Conservation (phyloP, 805 yeast species). For the Sugiyamaella mastotermitis region DNA sequence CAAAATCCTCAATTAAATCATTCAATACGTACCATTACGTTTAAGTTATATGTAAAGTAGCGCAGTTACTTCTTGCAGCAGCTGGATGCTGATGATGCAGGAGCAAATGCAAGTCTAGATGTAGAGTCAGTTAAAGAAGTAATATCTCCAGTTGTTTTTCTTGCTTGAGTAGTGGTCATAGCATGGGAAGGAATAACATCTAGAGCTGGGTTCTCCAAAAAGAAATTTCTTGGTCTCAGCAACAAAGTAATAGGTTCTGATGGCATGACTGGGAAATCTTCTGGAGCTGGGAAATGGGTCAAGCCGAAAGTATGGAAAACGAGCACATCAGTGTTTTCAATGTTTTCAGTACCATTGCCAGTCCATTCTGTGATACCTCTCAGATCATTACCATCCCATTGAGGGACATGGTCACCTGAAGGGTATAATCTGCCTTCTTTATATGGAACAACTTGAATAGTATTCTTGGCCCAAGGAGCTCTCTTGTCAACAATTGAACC, state of each 20-base stretch:
- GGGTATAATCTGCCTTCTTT: conserved; percentile 68
- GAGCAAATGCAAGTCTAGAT: conserved; percentile 48
- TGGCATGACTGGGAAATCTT: conserved; percentile 85
- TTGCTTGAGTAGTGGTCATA: conserved; percentile 42
- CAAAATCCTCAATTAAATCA: too few relatives aligned
- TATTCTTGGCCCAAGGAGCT: conserved; percentile 71
- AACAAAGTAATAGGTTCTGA: conserved; percentile 71
- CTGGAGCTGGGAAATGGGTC: conserved; percentile 83
- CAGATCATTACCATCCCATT: conserved; percentile 29
- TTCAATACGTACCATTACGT: too few relatives aligned
- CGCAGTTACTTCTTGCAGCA: too few relatives aligned
- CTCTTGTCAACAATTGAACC: conserved; percentile 71
- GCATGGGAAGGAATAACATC: conserved; percentile 63
- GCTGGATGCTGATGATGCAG: too few relatives aligned
- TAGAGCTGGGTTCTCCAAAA: conserved; percentile 68
- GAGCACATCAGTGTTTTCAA: conserved; percentile 57
- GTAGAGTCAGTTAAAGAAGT: conserved; percentile 40
- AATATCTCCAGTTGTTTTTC: conserved; percentile 34
- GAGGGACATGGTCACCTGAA: conserved; percentile 46
- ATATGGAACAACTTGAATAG: conserved; percentile 65
- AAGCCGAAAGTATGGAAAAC: conserved; percentile 79
- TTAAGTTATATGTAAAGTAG: too few relatives aligned
- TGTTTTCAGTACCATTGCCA: conserved; percentile 27
- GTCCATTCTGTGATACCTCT: conserved; percentile 27
- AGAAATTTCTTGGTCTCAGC: conserved; percentile 74